Conservation (phyloP, 129 eudicot genomes). For the Flaveria sonorensis region DNA sequence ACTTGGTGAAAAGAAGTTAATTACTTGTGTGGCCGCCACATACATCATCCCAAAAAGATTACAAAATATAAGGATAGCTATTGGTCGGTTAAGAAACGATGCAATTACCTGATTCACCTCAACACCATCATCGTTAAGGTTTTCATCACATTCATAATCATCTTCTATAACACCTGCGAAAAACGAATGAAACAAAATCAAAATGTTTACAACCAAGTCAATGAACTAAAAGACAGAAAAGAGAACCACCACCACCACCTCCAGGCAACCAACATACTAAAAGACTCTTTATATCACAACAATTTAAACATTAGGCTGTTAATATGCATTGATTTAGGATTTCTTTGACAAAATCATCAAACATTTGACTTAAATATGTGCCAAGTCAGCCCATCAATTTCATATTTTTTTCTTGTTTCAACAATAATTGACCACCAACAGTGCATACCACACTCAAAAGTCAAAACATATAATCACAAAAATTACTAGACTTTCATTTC, state of each 20-base stretch:
- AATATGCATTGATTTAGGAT: neutral
- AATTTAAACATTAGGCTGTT: neutral
- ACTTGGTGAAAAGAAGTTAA: too few species aligned
- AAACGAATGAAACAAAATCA: slow-evolving; percentile 5
- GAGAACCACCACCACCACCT: neutral
- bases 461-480: slow-evolving; percentile 17
- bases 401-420: neutral
- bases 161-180: slow-evolving; percentile 36
- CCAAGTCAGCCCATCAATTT: slow-evolving; percentile 6
- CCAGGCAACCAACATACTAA: neutral
- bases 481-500: neutral
- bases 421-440: neutral
- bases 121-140: slow-evolving; percentile 24
- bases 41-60: neutral
- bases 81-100: neutral
- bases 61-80: neutral
- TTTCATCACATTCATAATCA: slow-evolving; percentile 20
- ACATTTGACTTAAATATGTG: neutral
- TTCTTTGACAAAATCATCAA: slow-evolving; percentile 10
- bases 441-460: neutral
- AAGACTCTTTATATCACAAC: neutral
- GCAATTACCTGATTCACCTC: slow-evolving; percentile 30
- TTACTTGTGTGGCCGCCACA: neutral
- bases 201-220: neutral
- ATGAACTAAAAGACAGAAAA: slow-evolving; percentile 7